Evolutionary conservation across 139 green algal species (phyloP), one percentile per base, ranked within the genome.

Genomic region (Yamagishiella unicocca): DNA sequence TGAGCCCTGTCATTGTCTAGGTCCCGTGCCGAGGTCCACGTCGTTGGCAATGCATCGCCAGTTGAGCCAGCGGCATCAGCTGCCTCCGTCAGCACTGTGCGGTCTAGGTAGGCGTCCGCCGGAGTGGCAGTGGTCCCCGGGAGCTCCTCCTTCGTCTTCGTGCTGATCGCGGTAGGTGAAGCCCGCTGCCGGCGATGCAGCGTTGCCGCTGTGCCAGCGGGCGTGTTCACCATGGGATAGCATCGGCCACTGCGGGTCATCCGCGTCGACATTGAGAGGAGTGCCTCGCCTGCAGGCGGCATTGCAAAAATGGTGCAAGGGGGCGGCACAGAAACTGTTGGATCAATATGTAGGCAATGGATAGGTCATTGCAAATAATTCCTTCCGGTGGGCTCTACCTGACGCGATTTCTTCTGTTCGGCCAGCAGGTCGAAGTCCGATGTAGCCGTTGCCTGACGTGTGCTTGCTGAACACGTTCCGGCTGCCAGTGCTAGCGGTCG

Each of bases 191-290:
- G 43, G 8, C 40, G 22, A n/a, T 43, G 17, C 14, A 29, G 72
- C 43, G 40, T 43, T 31, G 42, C 31, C 31, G 43, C 14, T 8
- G 72, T 42, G 17, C 1, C 43, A 12, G 72, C 72, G 27, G 72
- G 43, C 17, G 42, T 35, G 9, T 12, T 31, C 8, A 62, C 3
- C 25, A 67, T 29, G 31, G 74, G 74, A 31, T 85, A 85, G 79
- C 62, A 75, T n/a, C 79, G 79, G 29, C 79, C 79, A 61, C 79
- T 85, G 40, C 79, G 79, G 0, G 79, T 85, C 22, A 53, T 68
- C 7, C 66, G 64, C 8, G 46, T 24, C 10, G 62, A 45, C 80
- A 77, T 61, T 6, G 43, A 37, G 43, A 77, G 22, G 10, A 72
- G 55, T 27, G 61, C 77, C 25, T 54, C 77, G 10, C 35, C 77